Evolutionary conservation across 306 rosid genomes (phyloP), one percentile per base, ranked within the genome.

Genomic region (Castanopsis chinensis): DNA sequence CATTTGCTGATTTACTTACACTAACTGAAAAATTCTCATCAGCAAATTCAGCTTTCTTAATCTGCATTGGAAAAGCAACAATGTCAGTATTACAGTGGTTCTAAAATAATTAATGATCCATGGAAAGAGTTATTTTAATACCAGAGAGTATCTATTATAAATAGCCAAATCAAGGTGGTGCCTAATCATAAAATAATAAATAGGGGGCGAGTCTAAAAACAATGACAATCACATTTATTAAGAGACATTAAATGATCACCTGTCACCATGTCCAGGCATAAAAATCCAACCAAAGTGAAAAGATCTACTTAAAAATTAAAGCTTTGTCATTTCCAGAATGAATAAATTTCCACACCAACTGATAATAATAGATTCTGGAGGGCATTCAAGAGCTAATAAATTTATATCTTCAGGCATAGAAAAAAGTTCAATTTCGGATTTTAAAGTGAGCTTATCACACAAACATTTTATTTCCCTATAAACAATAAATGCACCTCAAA

Each of bases 1-100:
- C 98, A 78, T 95, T 95, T 45, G 97, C 99, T 73, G 99, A 80
- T 88, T 92, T 95, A 83, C 98, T 95, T 79, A 92, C 94, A 60
- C 89, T 87, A 69, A 95, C 93, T 33, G 98, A 86, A 85, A 95
- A 95, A 81, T 90, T 92, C 79, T 92, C 98, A 71, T 95, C 98
- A 41, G 86, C 80, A 68, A 90, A 84, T 85, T 92, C 85, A 25
- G 90, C 86, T 70, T 87, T 92, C 90, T 95, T 95, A 77, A 95
- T 92, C 99, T 95, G 96, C 89, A 89, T 74, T 14, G 19, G 37
- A 80, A 51, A 80, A 76, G 14, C 78, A 76, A 71, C 45, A 52
- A 23, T 73, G 72, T 75, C 80, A 83, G 76, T 53, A 56, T 51
- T 53, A 72, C 18, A 10, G 65, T 59, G 65, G 65, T 59, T 59